Percentiles rank a stretch among this genome's conserved stretches.
Conservation (phyloP, 1,284 basidiomycete genomes). For the Marasmius oreades region DNA sequence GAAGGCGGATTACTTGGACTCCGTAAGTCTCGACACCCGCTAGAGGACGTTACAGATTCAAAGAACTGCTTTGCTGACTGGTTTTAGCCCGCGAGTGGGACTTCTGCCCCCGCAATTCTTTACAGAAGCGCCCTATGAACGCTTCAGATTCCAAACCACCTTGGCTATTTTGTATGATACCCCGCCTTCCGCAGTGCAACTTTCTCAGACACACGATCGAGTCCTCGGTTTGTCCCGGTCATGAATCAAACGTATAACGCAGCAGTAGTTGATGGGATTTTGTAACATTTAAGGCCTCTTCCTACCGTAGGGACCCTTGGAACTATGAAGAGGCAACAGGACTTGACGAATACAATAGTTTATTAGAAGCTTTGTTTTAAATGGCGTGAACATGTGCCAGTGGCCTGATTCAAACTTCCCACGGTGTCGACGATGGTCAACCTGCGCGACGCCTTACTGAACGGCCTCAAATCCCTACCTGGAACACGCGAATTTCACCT, state of each 20-base stretch:
- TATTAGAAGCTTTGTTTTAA: background rate
- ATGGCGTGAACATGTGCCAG: no score
- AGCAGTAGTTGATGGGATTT: no score
- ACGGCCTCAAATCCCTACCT: slow-evolving; percentile 52
- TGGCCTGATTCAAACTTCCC: no score
- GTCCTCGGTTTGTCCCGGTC: no score
- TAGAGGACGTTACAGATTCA: background rate
- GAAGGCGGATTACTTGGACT: slow-evolving; percentile 25
- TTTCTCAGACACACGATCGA: no score
- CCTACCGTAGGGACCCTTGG: background rate
- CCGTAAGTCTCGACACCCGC: slow-evolving; percentile 13
- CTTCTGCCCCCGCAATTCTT: background rate
- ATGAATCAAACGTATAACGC: no score
- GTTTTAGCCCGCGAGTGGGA: background rate
- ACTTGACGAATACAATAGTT: background rate
- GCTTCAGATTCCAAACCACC: no score
- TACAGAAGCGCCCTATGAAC: background rate
- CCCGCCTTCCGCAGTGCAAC: no score
- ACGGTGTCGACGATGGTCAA: slow-evolving; percentile 17
- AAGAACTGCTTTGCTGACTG: background rate
- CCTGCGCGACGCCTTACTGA: slow-evolving; percentile 66
- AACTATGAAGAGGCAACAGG: background rate
- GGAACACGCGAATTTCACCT: slow-evolving; percentile 70
- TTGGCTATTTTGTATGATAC: no score
- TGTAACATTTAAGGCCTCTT: background rate